A percentile compares a stretch with the other conserved stretches of the same genome.
These are phyloP conservation scores for Imleria badia DNA, from an alignment of 768 basidiomycete species.

Conservation along the genomic window DNA sequence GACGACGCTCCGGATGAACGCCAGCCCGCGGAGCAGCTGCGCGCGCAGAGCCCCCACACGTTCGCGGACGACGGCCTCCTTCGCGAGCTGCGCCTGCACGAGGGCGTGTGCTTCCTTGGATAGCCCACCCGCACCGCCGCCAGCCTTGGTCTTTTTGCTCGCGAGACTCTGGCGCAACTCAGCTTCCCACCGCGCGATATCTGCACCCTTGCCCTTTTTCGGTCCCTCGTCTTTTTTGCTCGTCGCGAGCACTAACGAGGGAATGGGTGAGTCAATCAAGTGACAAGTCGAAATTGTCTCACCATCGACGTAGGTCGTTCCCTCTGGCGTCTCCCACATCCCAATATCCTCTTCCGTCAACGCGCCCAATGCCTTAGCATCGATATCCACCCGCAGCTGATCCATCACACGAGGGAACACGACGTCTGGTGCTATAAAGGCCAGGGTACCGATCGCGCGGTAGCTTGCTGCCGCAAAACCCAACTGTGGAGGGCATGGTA, in stretches of 20 bases:
- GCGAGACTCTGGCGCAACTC: slow-evolving; percentile 87
- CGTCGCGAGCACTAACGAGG: slow-evolving; percentile 54
- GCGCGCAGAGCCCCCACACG: slow-evolving; percentile 55
- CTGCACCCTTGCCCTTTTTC: slow-evolving; percentile 83
- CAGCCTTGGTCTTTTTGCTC: slow-evolving; percentile 57
- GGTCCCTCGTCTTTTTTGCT: slow-evolving; percentile 51
- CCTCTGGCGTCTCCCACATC: slow-evolving; percentile 85
- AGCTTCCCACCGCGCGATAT: slow-evolving; percentile 93
- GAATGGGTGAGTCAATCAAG: too few relatives aligned
- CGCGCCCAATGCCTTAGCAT: slow-evolving; percentile 52
- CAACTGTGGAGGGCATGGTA: neutral
- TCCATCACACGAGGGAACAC: slow-evolving; percentile 70
- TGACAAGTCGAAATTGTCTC: neutral
- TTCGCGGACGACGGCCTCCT: slow-evolving; percentile 69
- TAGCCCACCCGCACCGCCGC: slow-evolving; percentile 41
- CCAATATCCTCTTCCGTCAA: slow-evolving; percentile 74
- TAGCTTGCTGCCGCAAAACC: slow-evolving; percentile 70
- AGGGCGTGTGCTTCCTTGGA: slow-evolving; percentile 85
- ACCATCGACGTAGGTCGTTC: slow-evolving; percentile 83
- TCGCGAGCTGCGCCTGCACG: slow-evolving; percentile 80
- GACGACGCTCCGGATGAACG: slow-evolving; percentile 66
- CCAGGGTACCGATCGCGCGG: slow-evolving; percentile 69
- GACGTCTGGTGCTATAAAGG: slow-evolving; percentile 72
- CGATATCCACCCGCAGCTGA: slow-evolving; percentile 66
- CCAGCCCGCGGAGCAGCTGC: slow-evolving; percentile 63